Conservation (phyloP, 805 yeast species). For the Myxozyma kluyveri region DNA sequence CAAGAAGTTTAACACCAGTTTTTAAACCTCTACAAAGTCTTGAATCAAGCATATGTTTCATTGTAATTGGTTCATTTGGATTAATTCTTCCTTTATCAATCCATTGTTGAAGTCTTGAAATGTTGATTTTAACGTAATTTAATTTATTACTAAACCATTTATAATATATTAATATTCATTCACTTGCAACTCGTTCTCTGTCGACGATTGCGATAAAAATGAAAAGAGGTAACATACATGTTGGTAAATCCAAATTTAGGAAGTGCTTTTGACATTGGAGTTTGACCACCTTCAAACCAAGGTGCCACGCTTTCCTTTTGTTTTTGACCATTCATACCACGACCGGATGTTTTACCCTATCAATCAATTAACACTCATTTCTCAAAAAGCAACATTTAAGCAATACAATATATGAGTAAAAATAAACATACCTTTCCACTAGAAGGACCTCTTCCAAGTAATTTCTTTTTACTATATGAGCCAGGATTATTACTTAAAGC, state of each 20-base stretch:
- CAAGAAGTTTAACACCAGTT: constrained; percentile 81
- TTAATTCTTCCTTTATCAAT: constrained; percentile 64
- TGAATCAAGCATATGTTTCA: constrained; percentile 69
- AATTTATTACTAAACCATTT: constrained; percentile 6
- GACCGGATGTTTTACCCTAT: constrained; percentile 88
- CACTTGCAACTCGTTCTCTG: no score
- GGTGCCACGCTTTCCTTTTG: constrained; percentile 87
- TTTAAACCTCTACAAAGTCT: constrained; percentile 71
- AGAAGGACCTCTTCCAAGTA: constrained; percentile 90
- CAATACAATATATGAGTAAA: no score
- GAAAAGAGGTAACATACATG: constrained; percentile 5
- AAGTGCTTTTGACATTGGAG: constrained; percentile 78
- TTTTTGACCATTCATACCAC: constrained; percentile 99
- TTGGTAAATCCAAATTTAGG: constrained; percentile 82
- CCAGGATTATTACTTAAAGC: constrained; percentile 19
- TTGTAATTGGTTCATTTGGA: constrained; percentile 54
- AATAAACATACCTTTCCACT: constrained; percentile 41
- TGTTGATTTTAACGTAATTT: constrained; percentile 47
- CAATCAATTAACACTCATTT: neutral
- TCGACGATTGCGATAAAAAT: neutral
- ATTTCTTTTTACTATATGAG: constrained; percentile 48
- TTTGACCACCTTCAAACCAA: constrained; percentile 99
- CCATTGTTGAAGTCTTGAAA: constrained; percentile 68
- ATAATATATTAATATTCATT: neutral
- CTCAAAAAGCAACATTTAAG: neutral